Conservation (phyloP, 2,329 filamentous ascomycete species). For the Blumeria graminis region DNA sequence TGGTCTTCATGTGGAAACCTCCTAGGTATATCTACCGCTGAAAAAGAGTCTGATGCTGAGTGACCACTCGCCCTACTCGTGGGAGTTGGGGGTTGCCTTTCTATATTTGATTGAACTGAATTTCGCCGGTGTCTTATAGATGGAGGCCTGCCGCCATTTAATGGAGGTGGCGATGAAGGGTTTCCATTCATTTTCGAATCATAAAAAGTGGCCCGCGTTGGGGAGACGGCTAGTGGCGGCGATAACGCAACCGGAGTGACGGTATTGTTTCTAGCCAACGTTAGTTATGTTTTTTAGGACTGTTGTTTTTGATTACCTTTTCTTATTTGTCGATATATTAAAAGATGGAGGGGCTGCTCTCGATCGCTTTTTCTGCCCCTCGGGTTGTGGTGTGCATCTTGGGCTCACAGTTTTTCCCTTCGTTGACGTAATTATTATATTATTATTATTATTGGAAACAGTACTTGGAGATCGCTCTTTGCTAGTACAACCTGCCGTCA, state of each 20-base stretch:
- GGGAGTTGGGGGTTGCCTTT: conserved; percentile 34
- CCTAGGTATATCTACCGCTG: not conserved
- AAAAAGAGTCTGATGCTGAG: conserved; percentile 12
- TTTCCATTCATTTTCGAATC: conserved; percentile 27
- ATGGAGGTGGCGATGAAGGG: conserved; percentile 35
- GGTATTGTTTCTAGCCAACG: conserved; percentile 20
- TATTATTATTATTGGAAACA: conserved; percentile 24
- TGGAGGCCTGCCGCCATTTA: conserved; percentile 31
- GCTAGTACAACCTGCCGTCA: conserved; percentile 22
- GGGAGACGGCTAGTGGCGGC: conserved; percentile 50
- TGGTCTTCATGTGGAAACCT: not conserved
- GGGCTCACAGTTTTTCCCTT: conserved; percentile 41
- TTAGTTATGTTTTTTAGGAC: not conserved
- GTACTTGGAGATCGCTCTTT: conserved; percentile 45
- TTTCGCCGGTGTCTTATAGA: conserved; percentile 55
- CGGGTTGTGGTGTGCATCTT: conserved; percentile 40
- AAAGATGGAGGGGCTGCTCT: conserved; percentile 34
- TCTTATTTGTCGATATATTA: conserved; percentile 45
- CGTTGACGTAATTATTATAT: conserved; percentile 17
- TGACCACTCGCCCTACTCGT: conserved; percentile 33
- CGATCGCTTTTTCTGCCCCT: conserved; percentile 44
- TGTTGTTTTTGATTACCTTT: conserved; percentile 32
- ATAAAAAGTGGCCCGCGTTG: conserved; percentile 42
- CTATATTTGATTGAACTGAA: conserved; percentile 35
- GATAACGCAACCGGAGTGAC: conserved; percentile 31